Evolutionary conservation across 352 stramenopile genomes (phyloP).

Genomic region (Pythium brassicae): DNA sequence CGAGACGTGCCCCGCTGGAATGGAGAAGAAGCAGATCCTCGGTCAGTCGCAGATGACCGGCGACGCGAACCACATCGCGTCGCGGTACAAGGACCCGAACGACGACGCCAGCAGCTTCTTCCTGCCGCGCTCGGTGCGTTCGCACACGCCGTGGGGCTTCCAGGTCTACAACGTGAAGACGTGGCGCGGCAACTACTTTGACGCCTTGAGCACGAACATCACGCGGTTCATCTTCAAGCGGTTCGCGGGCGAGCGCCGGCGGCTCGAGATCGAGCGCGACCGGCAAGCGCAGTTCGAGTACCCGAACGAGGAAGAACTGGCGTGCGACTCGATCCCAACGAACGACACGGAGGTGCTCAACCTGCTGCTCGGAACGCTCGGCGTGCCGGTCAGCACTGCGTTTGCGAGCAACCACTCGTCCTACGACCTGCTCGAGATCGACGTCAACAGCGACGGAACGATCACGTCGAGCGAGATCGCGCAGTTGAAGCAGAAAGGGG

Average conservation of each 20-base stretch:
- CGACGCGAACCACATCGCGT: slow-evolving; percentile 49
- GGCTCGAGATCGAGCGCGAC: slow-evolving; percentile 40
- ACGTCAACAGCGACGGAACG: slow-evolving; percentile 62
- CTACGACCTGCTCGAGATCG: slow-evolving; percentile 69
- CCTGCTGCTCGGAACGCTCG: slow-evolving; percentile 55
- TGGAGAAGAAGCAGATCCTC: slow-evolving; percentile 59
- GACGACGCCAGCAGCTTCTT: slow-evolving; percentile 89
- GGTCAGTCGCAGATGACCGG: slow-evolving; percentile 53
- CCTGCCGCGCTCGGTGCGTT: slow-evolving; percentile 78
- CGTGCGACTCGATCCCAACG: slow-evolving; percentile 30
- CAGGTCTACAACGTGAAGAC: slow-evolving; percentile 87
- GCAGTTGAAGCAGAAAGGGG: slow-evolving; percentile 19
- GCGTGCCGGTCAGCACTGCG: slow-evolving; percentile 46
- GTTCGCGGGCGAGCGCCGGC: slow-evolving; percentile 47
- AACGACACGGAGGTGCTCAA: slow-evolving; percentile 61
- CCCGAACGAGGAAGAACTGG: slow-evolving; percentile 50
- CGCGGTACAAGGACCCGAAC: slow-evolving; percentile 91
- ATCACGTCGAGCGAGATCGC: slow-evolving; percentile 62
- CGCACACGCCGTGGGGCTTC: slow-evolving; percentile 70
- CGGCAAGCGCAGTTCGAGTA: slow-evolving; percentile 33
- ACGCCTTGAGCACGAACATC: slow-evolving; percentile 92
- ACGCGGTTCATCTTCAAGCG: slow-evolving; percentile 74
- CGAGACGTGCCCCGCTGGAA: slow-evolving; percentile 44
- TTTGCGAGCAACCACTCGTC: slow-evolving; percentile 69
- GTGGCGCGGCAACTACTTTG: slow-evolving; percentile 95